Percentiles rank a stretch among this genome's conserved stretches.
Evolutionary conservation across 352 stramenopile species (phyloP).

Genomic region (Albugo candida): DNA sequence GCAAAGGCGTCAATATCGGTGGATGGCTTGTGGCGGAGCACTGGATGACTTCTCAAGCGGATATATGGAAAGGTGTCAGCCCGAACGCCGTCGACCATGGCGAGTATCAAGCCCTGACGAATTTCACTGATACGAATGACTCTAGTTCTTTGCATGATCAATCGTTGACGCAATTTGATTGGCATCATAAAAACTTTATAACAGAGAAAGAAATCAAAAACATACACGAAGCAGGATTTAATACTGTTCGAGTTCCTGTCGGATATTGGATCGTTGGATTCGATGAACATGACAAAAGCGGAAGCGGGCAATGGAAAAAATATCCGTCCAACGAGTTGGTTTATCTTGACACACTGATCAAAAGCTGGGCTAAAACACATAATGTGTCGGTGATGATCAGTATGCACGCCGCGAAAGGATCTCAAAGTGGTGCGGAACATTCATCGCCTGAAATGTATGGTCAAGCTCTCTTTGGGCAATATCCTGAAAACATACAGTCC

Average conservation of each 20-base stretch:
- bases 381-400: constrained; percentile 30
- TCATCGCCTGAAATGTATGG: constrained; percentile 27
- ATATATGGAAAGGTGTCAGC: constrained; percentile 34
- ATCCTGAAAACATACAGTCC: constrained; percentile 33
- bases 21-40: constrained; percentile 56
- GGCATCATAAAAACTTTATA: constrained; percentile 44
- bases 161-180: constrained; percentile 14
- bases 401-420: constrained; percentile 46
- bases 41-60: constrained; percentile 45
- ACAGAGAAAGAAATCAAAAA: constrained; percentile 38
- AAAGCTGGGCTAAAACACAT: constrained; percentile 19
- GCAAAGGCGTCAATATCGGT: constrained; percentile 52
- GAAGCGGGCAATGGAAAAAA: not conserved
- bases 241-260: constrained; percentile 62
- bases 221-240: constrained; percentile 41
- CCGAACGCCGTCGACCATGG: constrained; percentile 16
- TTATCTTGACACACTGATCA: constrained; percentile 28
- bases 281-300: constrained; percentile 11
- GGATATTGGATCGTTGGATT: constrained; percentile 67
- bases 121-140: constrained; percentile 14
- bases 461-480: constrained; percentile 24
- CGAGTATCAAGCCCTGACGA: constrained; percentile 43
- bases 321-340: constrained; percentile 5
- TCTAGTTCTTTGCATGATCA: constrained; percentile 8
- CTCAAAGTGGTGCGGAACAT: constrained; percentile 55